These are phyloP conservation scores for Phytophthora citricola DNA, from an alignment of 352 stramenopile genomes.

Conservation along the genomic window DNA sequence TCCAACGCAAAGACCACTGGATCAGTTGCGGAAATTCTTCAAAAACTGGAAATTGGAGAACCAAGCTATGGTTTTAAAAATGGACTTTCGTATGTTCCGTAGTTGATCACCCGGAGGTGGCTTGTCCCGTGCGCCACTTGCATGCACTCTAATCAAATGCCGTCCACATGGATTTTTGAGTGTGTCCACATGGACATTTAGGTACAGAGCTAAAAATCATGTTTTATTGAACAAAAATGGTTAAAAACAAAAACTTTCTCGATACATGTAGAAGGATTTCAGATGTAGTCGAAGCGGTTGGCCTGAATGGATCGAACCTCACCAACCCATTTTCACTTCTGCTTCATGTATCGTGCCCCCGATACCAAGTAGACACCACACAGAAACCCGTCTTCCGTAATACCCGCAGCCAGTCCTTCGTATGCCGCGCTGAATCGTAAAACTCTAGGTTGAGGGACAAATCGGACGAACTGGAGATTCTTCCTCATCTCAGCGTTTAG, in stretches of 20 bases:
- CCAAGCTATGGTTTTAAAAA: background rate
- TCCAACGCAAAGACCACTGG: too few species aligned
- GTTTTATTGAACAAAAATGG: too few species aligned
- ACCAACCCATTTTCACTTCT: too few species aligned
- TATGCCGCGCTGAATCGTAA: background rate
- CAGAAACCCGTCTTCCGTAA: background rate
- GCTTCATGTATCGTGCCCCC: too few species aligned
- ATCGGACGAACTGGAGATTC: slow-evolving; percentile 17
- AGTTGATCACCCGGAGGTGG: background rate
- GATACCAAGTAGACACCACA: background rate
- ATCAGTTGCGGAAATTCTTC: background rate
- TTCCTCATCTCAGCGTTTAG: slow-evolving; percentile 15
- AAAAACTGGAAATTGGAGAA: background rate
- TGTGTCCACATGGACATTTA: too few species aligned
- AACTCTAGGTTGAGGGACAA: slow-evolving; percentile 1
- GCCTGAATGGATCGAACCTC: too few species aligned
- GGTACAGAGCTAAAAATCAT: too few species aligned
- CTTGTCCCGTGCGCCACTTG: background rate
- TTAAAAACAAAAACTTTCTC: too few species aligned
- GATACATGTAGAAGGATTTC: too few species aligned
- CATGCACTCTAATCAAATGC: background rate
- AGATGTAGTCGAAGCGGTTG: too few species aligned
- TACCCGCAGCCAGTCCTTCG: background rate
- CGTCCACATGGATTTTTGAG: too few species aligned
- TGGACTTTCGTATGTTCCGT: background rate